phyloP scores from a whole-genome alignment of 768 basidiomycete genomes.

The Collybia nuda region DNA sequence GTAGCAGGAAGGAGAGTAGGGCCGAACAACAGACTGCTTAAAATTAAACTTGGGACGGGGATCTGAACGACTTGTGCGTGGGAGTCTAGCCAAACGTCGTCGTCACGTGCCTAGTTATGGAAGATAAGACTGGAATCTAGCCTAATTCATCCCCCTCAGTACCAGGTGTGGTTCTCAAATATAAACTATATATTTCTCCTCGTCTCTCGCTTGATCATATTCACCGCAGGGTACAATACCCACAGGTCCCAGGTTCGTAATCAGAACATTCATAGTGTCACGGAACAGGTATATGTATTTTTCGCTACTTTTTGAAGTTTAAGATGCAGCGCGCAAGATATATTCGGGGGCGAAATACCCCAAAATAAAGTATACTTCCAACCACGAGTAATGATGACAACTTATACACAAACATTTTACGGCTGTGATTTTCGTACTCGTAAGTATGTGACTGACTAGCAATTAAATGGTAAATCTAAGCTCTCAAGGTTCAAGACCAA shows the following conservation, averaged over 20 bases:
- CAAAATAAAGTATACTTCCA: conserved; percentile 11
- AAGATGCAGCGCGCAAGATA: too few species aligned
- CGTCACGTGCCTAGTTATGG: background rate
- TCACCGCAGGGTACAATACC: conserved; percentile 6
- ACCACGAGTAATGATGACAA: conserved; percentile 11
- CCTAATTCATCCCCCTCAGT: too few species aligned
- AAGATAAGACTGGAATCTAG: too few species aligned
- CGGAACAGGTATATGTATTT: too few species aligned
- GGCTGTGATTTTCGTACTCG: conserved; percentile 74
- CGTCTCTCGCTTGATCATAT: too few species aligned
- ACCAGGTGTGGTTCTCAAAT: too few species aligned
- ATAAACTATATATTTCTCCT: background rate
- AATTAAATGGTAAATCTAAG: too few species aligned
- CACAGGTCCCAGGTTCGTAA: conserved; percentile 2
- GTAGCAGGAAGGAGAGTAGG: conserved; percentile 13
- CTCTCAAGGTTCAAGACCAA: conserved; percentile 39
- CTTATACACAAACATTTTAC: conserved; percentile 48
- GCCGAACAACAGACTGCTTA: conserved; percentile 14
- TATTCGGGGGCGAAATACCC: background rate
- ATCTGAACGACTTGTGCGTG: background rate
- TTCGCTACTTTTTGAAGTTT: too few species aligned
- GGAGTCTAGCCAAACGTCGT: background rate
- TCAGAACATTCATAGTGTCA: too few species aligned
- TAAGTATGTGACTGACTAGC: conserved; percentile 30
- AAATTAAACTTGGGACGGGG: conserved; percentile 13